Conservation (phyloP, 169 alveolate species). For the Cardiosporidium cionae region DNA sequence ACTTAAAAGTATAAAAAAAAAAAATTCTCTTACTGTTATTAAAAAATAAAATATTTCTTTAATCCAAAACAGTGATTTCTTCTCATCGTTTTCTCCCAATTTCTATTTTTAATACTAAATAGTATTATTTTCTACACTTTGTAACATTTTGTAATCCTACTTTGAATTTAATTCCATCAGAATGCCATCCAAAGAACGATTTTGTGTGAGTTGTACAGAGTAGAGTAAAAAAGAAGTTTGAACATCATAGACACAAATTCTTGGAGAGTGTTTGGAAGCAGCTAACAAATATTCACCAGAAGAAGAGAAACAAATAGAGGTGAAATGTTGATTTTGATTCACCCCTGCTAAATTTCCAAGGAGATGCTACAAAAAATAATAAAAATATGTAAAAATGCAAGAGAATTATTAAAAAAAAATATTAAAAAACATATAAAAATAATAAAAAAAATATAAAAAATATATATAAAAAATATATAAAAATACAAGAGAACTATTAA, state of each 20-base stretch:
- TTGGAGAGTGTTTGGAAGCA: conserved; percentile 28
- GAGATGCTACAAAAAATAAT: neutral
- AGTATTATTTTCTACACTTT: conserved; percentile 9
- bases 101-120: conserved; percentile 11
- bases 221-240: conserved; percentile 14
- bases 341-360: conserved; percentile 30
- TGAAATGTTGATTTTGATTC: conserved; percentile 36
- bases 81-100: conserved; percentile 9
- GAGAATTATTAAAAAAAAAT: neutral
- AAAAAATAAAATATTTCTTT: too few relatives aligned
- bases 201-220: conserved; percentile 34
- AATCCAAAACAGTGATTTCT: too few relatives aligned
- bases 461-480: too few relatives aligned
- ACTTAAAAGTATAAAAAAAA: too few relatives aligned
- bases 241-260: conserved; percentile 41
- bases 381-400: neutral
- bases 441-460: too few relatives aligned
- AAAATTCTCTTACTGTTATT: too few relatives aligned
- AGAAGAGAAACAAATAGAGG: conserved; percentile 43
- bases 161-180: conserved; percentile 38
- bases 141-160: conserved; percentile 14
- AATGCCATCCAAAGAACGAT: conserved; percentile 39
- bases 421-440: neutral
- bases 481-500: too few relatives aligned
- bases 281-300: conserved; percentile 45